Percentiles rank a stretch among this genome's conserved stretches.
Conservation (phyloP, 345 rosid species). For the Bretschneidera sinensis region DNA sequence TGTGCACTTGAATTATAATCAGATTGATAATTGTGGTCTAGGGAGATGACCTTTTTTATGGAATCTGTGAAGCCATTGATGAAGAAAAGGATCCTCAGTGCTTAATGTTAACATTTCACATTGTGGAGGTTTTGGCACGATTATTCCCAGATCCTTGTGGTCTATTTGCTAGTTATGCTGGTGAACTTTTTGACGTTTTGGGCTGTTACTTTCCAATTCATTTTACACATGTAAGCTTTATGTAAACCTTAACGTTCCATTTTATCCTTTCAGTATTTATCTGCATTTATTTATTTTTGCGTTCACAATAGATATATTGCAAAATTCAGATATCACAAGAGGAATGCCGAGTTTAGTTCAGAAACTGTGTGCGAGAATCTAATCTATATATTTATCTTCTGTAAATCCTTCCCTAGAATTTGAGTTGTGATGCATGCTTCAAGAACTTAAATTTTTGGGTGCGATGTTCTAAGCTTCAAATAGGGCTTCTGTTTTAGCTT, state of each 20-base stretch:
- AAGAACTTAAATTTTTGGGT: no score
- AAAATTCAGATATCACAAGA: neutral
- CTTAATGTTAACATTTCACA: slow-evolving; percentile 69
- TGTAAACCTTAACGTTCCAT: neutral
- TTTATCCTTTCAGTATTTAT: no score
- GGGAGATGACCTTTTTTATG: slow-evolving; percentile 59
- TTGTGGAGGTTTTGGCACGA: slow-evolving; percentile 55
- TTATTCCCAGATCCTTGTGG: slow-evolving; percentile 65
- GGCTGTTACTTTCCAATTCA: slow-evolving; percentile 84
- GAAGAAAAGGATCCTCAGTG: slow-evolving; percentile 94
- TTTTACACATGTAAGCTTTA: slow-evolving; percentile 83
- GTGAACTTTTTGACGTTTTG: slow-evolving; percentile 57
- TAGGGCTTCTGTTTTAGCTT: no score
- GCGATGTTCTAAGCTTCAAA: no score
- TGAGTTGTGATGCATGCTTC: neutral
- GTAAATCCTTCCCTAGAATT: neutral
- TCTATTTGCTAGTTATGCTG: slow-evolving; percentile 51
- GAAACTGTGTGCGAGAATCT: neutral
- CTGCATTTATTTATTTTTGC: neutral
- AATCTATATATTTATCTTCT: no score
- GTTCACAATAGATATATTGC: neutral
- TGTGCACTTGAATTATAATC: neutral
- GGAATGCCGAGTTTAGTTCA: neutral
- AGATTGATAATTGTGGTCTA: slow-evolving; percentile 12
- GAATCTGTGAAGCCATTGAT: slow-evolving; percentile 69